Percentiles rank a stretch among this genome's conserved stretches.
These are phyloP conservation scores for Calonectria pteridis DNA, from an alignment of 2,329 filamentous ascomycete species.

Conservation along the genomic window DNA sequence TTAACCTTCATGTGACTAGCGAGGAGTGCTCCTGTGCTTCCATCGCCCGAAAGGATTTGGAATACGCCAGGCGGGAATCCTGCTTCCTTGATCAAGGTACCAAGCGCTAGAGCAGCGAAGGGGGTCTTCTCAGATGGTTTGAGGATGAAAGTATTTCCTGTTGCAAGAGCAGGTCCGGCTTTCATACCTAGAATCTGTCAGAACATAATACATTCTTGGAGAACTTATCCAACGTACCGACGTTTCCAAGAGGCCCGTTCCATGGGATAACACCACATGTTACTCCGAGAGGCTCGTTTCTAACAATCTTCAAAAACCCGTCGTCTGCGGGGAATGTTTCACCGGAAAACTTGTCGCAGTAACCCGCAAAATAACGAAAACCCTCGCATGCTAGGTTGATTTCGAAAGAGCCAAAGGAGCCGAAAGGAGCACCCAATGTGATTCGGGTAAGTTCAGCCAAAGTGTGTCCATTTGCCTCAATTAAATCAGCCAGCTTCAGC, in stretches of 20 bases:
- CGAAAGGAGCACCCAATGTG: constrained; percentile 60
- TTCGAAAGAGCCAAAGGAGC: constrained; percentile 59
- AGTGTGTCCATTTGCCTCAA: constrained; percentile 51
- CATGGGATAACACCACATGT: constrained; percentile 51
- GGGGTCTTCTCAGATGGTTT: constrained; percentile 61
- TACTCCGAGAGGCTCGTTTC: constrained; percentile 44
- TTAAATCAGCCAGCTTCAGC: constrained; percentile 58
- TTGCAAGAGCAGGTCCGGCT: constrained; percentile 56
- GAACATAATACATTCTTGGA: neutral
- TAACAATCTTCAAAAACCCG: constrained; percentile 33
- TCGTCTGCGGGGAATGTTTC: constrained; percentile 42
- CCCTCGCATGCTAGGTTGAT: constrained; percentile 51
- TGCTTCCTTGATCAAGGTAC: constrained; percentile 52
- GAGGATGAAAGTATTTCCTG: constrained; percentile 58
- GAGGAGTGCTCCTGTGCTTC: constrained; percentile 28
- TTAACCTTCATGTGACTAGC: constrained; percentile 31
- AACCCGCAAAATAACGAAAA: constrained; percentile 49
- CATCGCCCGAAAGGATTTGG: constrained; percentile 49
- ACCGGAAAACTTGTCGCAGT: constrained; percentile 40
- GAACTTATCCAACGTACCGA: constrained; percentile 34
- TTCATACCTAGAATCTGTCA: constrained; percentile 47
- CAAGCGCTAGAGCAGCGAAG: constrained; percentile 47
- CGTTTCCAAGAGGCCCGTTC: constrained; percentile 55
- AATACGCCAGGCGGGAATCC: constrained; percentile 60
- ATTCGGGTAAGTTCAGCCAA: constrained; percentile 57